Base-by-base conservation (phyloP, 2,329 filamentous ascomycete genomes). In the Ophiostoma sp. region DNA sequence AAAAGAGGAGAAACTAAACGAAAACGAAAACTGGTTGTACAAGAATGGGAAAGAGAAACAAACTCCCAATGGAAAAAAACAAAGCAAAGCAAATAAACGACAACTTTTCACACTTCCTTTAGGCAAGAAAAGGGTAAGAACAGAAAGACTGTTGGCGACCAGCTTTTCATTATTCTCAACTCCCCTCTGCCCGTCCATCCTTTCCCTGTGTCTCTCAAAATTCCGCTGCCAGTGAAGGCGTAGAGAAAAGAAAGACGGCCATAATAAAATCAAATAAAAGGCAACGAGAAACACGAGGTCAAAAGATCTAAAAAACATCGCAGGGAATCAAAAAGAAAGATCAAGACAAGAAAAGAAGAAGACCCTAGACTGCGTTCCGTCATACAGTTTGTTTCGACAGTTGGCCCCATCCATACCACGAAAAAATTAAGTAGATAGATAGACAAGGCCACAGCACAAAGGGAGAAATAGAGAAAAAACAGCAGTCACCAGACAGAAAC, bases 51-150 rank as follows among this genome's bases (percentile, higher is more conserved):
- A 33, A 25, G 31, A 45, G 19, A 55, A 64, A n/a, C 52, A 36
- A 48, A 72, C 71, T 57, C 28, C 12, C 7, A 71, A 55, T 57
- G 25, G 33, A 9, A 33, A 2, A 39, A 12, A 8, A 36, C 59
- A 39, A 63, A 63, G 42, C 36, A 42, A 36, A 36, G 15, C 42
- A 19, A 48, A 48, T 42, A 64, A 9, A 70, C 52, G 9, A 57
- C n/a, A 57, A 68, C 45, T 73, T 70, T 70, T 73, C 66, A 59
- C 25, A 39, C 22, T 25, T 5, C 50, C 25, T 25, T 28, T 55
- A 9, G 22, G 8, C 22, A 11, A 55, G 8, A 28, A 15, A 25
- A 66, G 22, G 22, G n/a, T 11, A 57, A 15, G n/a, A 36, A 42
- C 11, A 2, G 12, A 8, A 50, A 17, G 25, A n/a, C 66, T 33